phyloP scores from a whole-genome alignment of 345 rosid species.

The Gossypium turneri region DNA sequence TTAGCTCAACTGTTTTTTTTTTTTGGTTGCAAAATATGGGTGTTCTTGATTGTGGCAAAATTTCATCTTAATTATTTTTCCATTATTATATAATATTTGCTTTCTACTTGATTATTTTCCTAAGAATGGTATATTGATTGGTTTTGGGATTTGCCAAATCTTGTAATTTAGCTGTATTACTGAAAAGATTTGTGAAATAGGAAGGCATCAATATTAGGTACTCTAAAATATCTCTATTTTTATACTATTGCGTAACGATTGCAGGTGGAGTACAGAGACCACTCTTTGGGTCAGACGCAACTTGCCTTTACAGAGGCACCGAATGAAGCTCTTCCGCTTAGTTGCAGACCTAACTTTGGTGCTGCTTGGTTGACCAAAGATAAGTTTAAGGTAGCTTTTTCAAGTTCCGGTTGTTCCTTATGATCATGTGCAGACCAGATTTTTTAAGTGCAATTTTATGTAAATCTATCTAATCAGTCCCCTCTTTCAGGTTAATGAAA shows the following conservation, averaged over 20 bases:
- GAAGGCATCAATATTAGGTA: neutral
- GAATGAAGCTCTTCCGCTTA: conserved; percentile 76
- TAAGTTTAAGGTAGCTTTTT: conserved; percentile 59
- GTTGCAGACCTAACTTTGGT: conserved; percentile 78
- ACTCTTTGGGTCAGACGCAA: conserved; percentile 47
- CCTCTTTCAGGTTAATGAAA: conserved; percentile 63
- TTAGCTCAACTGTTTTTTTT: neutral
- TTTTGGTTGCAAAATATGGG: neutral
- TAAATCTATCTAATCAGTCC: neutral
- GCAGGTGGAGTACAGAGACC: conserved; percentile 78
- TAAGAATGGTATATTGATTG: neutral
- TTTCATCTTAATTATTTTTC: neutral
- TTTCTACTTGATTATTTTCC: neutral
- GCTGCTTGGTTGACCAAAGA: conserved; percentile 67
- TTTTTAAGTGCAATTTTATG: neutral
- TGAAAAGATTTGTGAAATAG: neutral
- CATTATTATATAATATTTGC: neutral
- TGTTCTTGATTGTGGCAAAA: neutral
- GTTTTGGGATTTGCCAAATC: neutral
- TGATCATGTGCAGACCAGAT: neutral
- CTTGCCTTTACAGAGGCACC: conserved; percentile 82
- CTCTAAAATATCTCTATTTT: neutral
- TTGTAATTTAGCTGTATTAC: conserved; percentile 5
- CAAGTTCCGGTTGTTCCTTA: conserved; percentile 2
- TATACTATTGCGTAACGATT: neutral